These are phyloP conservation scores for Vairimorpha ceranae DNA, from an alignment of 371 early-diverging fungal genomes.

Conservation along the genomic window DNA sequence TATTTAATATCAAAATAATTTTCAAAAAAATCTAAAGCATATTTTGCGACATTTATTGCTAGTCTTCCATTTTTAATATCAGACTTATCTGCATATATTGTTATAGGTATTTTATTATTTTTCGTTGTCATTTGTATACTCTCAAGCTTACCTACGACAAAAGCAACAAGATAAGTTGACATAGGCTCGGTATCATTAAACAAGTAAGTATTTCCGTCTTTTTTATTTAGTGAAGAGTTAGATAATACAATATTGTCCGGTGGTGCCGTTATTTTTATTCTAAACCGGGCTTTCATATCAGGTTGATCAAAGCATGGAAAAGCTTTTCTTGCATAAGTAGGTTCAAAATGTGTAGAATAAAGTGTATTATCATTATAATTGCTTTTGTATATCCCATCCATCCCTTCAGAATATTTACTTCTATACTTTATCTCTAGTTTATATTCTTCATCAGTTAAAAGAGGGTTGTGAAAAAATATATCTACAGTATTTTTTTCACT, in stretches of 20 bases:
- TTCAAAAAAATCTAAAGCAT: conserved; percentile 70
- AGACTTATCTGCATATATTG: conserved; percentile 72
- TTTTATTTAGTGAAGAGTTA: conserved; percentile 71
- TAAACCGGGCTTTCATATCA: conserved; percentile 77
- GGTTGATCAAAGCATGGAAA: conserved; percentile 88
- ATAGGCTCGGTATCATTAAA: conserved; percentile 76
- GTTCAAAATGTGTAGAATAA: conserved; percentile 74
- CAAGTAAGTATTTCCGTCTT: conserved; percentile 58
- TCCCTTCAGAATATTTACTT: conserved; percentile 26
- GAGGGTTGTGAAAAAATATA: not conserved
- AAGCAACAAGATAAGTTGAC: conserved; percentile 81
- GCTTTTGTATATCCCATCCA: conserved; percentile 60
- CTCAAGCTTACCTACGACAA: conserved; percentile 77
- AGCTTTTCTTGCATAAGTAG: conserved; percentile 75
- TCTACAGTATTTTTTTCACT: not conserved
- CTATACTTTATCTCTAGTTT: conserved; percentile 23
- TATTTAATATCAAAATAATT: conserved; percentile 73
- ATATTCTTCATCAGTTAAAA: not conserved
- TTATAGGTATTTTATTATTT: conserved; percentile 66
- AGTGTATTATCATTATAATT: conserved; percentile 14
- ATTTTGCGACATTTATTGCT: conserved; percentile 69
- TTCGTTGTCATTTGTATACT: conserved; percentile 71
- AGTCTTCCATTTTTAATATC: conserved; percentile 69
- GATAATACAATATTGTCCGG: conserved; percentile 69
- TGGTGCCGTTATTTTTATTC: conserved; percentile 69